Evolutionary conservation across 768 basidiomycete species (phyloP).

Genomic region (Coprinellus aureogranulatus): DNA sequence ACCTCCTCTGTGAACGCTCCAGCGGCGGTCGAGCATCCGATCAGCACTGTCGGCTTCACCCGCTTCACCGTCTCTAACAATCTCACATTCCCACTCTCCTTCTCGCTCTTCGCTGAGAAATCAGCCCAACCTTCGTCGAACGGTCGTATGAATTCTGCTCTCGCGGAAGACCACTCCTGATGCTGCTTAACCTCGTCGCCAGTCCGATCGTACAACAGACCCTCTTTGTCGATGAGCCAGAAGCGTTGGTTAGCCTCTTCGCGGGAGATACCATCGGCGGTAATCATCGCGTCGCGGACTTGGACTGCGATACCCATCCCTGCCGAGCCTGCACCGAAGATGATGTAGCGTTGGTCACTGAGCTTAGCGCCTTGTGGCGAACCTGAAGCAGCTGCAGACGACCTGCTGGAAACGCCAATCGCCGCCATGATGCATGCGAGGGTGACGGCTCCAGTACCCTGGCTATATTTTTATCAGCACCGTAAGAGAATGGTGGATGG

Average conservation of each 20-base stretch:
- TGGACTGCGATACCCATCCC: constrained; percentile 79
- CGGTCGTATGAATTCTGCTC: constrained; percentile 52
- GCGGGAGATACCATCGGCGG: constrained; percentile 46
- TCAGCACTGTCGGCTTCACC: constrained; percentile 77
- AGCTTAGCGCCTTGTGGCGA: constrained; percentile 38
- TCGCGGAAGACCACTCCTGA: constrained; percentile 18
- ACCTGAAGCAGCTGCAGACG: constrained; percentile 13
- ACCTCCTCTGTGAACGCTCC: constrained; percentile 79
- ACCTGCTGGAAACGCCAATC: constrained; percentile 54
- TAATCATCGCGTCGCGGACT: constrained; percentile 71
- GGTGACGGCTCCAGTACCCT: constrained; percentile 76
- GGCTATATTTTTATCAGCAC: constrained; percentile 38
- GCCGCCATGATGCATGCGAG: constrained; percentile 69
- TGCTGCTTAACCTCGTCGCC: constrained; percentile 24
- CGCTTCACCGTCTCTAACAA: constrained; percentile 70
- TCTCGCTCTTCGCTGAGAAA: constrained; percentile 33
- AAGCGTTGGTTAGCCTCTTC: constrained; percentile 65
- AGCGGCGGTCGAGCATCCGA: constrained; percentile 78
- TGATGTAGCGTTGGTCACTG: constrained; percentile 70
- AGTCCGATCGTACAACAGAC: constrained; percentile 21
- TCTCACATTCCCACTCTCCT: constrained; percentile 36
- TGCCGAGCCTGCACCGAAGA: constrained; percentile 81
- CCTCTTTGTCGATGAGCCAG: constrained; percentile 66
- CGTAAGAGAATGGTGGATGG: background rate
- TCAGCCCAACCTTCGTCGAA: constrained; percentile 56